Evolutionary conservation across 2,329 filamentous ascomycete genomes (phyloP).

Genomic region (Hypoxylon sp.): DNA sequence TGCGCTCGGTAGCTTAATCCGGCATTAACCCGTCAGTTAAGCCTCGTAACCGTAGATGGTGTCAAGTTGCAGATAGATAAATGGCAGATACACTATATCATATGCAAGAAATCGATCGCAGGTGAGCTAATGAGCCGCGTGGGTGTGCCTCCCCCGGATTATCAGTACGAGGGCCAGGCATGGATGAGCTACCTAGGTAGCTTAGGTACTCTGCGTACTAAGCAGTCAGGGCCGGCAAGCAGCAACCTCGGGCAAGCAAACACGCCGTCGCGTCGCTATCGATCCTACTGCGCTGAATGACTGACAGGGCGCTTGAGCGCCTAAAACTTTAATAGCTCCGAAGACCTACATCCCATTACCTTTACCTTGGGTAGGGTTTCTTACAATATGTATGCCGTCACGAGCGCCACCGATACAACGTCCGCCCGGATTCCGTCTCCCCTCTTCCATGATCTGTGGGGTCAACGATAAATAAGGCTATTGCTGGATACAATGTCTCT

Average conservation of each 20-base stretch:
- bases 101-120: slow-evolving; percentile 14
- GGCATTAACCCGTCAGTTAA: slow-evolving; percentile 7
- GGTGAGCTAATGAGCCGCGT: slow-evolving; percentile 7
- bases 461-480: slow-evolving; percentile 8
- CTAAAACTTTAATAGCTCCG: slow-evolving; percentile 7
- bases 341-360: neutral
- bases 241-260: neutral
- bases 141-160: slow-evolving; percentile 20
- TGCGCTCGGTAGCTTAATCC: neutral
- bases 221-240: slow-evolving; percentile 11
- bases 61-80: slow-evolving; percentile 1
- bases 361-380: slow-evolving; percentile 22
- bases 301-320: slow-evolving; percentile 11
- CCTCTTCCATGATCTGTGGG: neutral
- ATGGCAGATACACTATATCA: neutral
- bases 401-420: slow-evolving; percentile 21
- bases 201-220: slow-evolving; percentile 23
- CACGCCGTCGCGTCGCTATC: neutral
- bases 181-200: neutral
- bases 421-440: slow-evolving; percentile 19
- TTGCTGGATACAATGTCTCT: neutral
- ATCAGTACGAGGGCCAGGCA: slow-evolving; percentile 14
- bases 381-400: slow-evolving; percentile 22
- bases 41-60: slow-evolving; percentile 13
- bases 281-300: slow-evolving; percentile 15